Conservation (phyloP, 2,329 filamentous ascomycete species). For the Ophiostoma australiae region DNA sequence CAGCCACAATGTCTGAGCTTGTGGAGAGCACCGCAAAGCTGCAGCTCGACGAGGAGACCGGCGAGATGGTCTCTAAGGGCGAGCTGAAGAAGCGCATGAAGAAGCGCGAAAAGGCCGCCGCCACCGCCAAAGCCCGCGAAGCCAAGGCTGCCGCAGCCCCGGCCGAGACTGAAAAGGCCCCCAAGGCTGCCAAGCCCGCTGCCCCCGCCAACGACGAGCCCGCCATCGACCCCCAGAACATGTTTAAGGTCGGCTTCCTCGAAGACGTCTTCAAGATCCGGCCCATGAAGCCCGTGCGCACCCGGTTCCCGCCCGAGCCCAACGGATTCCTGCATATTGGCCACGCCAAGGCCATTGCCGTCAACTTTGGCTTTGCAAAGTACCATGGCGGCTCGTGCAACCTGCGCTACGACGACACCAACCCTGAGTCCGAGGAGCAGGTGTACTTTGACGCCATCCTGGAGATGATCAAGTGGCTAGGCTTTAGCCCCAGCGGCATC, state of each 20-base stretch:
- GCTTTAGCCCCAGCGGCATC: conserved; percentile 70
- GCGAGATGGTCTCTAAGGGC: conserved; percentile 61
- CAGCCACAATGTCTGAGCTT: conserved; percentile 41
- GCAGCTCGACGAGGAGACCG: conserved; percentile 57
- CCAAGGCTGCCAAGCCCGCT: conserved; percentile 27
- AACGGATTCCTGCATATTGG: conserved; percentile 94
- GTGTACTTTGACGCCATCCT: conserved; percentile 84
- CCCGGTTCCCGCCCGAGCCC: conserved; percentile 78
- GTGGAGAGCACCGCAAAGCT: conserved; percentile 52
- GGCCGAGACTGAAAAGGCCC: neutral
- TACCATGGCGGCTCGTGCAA: conserved; percentile 62
- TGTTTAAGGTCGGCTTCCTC: conserved; percentile 78
- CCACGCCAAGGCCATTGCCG: conserved; percentile 89
- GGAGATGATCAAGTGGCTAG: conserved; percentile 82
- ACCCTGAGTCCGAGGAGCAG: conserved; percentile 89
- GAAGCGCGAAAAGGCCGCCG: conserved; percentile 55
- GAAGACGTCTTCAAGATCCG: conserved; percentile 65
- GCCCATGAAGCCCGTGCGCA: conserved; percentile 57
- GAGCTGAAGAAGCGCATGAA: conserved; percentile 56
- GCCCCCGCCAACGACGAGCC: conserved; percentile 41
- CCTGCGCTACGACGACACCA: conserved; percentile 68
- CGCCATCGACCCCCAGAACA: conserved; percentile 54
- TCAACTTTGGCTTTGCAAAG: conserved; percentile 93
- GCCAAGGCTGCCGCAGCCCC: conserved; percentile 30
- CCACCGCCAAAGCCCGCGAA: conserved; percentile 40